Evolutionary conservation across 2,329 filamentous ascomycete genomes (phyloP).

Genomic region (Blastomyces emzantsi): DNA sequence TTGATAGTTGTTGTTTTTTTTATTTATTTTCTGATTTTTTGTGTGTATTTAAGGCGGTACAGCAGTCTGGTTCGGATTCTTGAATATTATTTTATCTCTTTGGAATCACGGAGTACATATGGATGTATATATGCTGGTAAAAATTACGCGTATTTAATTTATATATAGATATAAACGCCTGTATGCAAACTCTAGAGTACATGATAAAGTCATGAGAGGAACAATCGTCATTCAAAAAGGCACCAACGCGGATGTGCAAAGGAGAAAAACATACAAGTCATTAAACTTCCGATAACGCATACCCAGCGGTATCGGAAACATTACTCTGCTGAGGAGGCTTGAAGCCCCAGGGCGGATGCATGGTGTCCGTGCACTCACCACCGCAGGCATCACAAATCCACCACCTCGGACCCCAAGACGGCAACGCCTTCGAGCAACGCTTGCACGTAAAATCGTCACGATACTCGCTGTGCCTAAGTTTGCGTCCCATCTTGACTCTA

Average conservation of each 20-base stretch:
- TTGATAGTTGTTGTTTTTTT: too few species aligned
- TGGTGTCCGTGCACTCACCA: background rate
- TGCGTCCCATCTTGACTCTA: background rate
- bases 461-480: background rate
- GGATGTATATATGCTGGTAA: background rate
- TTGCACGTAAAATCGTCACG: background rate
- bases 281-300: background rate
- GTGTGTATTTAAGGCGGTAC: background rate
- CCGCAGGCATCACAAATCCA: slow-evolving; percentile 4
- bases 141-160: background rate
- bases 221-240: background rate
- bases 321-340: too few species aligned
- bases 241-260: background rate
- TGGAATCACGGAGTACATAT: background rate
- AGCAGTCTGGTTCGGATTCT: background rate
- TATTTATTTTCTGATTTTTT: background rate
- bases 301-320: background rate
- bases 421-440: background rate
- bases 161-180: background rate
- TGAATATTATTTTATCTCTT: background rate
- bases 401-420: slow-evolving; percentile 3
- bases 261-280: background rate
- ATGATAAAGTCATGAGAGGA: background rate
- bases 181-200: background rate
- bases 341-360: slow-evolving; percentile 6